Evolutionary conservation across 2,329 filamentous ascomycete species (phyloP).

Genomic region (Botryosphaeria dothidea): DNA sequence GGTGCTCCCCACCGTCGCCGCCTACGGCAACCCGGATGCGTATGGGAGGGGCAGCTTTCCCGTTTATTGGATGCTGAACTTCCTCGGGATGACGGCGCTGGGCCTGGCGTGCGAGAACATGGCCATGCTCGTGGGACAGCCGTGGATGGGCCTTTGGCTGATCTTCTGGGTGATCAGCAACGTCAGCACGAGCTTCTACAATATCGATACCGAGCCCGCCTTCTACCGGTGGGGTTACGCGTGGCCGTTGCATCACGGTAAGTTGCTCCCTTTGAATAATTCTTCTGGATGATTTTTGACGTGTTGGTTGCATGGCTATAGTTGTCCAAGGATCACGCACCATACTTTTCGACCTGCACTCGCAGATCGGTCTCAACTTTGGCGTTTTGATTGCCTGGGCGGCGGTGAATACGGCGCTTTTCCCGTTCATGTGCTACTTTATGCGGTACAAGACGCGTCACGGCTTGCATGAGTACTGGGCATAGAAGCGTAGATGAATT

Average conservation of each 20-base stretch:
- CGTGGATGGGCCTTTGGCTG: slow-evolving; percentile 63
- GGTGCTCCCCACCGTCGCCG: slow-evolving; percentile 39
- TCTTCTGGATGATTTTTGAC: neutral
- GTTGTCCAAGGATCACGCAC: slow-evolving; percentile 61
- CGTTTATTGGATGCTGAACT: slow-evolving; percentile 66
- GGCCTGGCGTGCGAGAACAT: slow-evolving; percentile 67
- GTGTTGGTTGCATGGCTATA: slow-evolving; percentile 21
- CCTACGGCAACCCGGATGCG: slow-evolving; percentile 48
- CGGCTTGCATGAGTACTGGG: slow-evolving; percentile 11
- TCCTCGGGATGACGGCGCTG: slow-evolving; percentile 62
- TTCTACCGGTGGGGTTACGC: slow-evolving; percentile 66
- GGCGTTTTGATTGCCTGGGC: slow-evolving; percentile 62
- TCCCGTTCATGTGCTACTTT: slow-evolving; percentile 51
- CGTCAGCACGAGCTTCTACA: slow-evolving; percentile 61
- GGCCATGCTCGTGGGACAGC: slow-evolving; percentile 62
- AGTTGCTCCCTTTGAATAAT: slow-evolving; percentile 22
- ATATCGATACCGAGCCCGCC: slow-evolving; percentile 57
- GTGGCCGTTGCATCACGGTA: slow-evolving; percentile 62
- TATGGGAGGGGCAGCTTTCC: slow-evolving; percentile 61
- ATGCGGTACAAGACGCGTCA: slow-evolving; percentile 40
- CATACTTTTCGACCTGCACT: slow-evolving; percentile 63
- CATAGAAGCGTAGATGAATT: neutral
- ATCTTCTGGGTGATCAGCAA: slow-evolving; percentile 71
- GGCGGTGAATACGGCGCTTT: slow-evolving; percentile 54
- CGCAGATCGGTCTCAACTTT: slow-evolving; percentile 61